Percentiles rank a stretch among this genome's conserved stretches.
phyloP scores from a whole-genome alignment of 768 basidiomycete species.

The Lactifluus piperatus region DNA sequence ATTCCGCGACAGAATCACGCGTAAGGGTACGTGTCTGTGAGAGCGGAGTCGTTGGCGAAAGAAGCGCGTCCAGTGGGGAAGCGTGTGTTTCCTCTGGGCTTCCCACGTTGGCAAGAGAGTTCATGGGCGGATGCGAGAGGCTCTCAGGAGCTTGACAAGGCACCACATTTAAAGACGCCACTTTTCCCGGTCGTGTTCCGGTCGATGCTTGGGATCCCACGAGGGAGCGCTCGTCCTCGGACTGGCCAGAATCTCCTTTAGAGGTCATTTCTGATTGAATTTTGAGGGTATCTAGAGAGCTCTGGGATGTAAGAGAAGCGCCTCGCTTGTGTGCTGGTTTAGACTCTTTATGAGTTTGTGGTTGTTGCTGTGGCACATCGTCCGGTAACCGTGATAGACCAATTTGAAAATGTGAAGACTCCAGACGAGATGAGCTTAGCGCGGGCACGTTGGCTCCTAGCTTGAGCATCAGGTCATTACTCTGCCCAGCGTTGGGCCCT shows the following conservation, averaged over 20 bases:
- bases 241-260: neutral
- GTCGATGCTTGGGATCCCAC: neutral
- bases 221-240: neutral
- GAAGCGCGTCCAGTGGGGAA: slow-evolving; percentile 24
- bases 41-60: slow-evolving; percentile 24
- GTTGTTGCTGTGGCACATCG: neutral
- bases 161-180: neutral
- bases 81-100: neutral
- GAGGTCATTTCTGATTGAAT: neutral
- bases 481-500: neutral
- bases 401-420: neutral
- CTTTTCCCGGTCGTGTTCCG: neutral
- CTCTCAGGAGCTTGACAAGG: neutral
- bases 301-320: neutral
- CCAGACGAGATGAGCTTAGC: neutral
- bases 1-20: slow-evolving; percentile 13
- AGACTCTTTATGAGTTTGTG: neutral
- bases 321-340: neutral
- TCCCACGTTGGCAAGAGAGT: neutral
- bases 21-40: slow-evolving; percentile 18
- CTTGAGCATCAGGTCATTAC: neutral
- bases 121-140: neutral
- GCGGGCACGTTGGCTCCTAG: neutral
- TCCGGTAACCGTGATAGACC: neutral
- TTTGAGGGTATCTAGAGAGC: neutral